Evolutionary conservation across 108 stramenopile genomes (phyloP).

Genomic region (Pseudonitzschia delicatissima): DNA sequence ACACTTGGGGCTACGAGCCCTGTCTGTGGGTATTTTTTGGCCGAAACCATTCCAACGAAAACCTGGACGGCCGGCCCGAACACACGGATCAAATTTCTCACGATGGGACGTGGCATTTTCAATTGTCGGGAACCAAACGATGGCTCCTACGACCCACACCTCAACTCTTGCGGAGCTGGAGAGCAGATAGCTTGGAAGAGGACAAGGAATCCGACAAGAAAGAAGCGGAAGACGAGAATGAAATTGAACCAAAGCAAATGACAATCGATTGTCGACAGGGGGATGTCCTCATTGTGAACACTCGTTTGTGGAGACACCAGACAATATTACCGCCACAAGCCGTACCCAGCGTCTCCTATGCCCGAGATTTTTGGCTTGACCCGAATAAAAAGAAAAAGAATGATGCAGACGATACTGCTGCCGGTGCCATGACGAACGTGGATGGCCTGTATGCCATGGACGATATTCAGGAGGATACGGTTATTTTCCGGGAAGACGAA

Average conservation of each 20-base stretch:
- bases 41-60: constrained; percentile 26
- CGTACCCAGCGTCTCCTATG: constrained; percentile 77
- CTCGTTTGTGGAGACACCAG: constrained; percentile 84
- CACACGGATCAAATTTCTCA: constrained; percentile 86
- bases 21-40: constrained; percentile 67
- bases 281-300: constrained; percentile 80
- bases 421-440: constrained; percentile 65
- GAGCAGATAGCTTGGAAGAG: neutral
- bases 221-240: neutral
- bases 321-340: constrained; percentile 68
- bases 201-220: no score
- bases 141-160: constrained; percentile 78
- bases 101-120: constrained; percentile 91
- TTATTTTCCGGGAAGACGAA: constrained; percentile 66
- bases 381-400: neutral
- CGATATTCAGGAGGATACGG: constrained; percentile 73
- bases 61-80: constrained; percentile 70
- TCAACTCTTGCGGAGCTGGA: constrained; percentile 48
- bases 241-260: constrained; percentile 1
- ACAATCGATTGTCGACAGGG: constrained; percentile 70
- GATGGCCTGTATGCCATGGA: constrained; percentile 84
- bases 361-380: constrained; percentile 71
- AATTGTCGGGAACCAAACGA: constrained; percentile 69
- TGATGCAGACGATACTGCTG: constrained; percentile 4
- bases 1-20: constrained; percentile 38